These are phyloP conservation scores for Diutina ranongensis DNA, from an alignment of 1,139 yeast species.

Conservation along the genomic window DNA sequence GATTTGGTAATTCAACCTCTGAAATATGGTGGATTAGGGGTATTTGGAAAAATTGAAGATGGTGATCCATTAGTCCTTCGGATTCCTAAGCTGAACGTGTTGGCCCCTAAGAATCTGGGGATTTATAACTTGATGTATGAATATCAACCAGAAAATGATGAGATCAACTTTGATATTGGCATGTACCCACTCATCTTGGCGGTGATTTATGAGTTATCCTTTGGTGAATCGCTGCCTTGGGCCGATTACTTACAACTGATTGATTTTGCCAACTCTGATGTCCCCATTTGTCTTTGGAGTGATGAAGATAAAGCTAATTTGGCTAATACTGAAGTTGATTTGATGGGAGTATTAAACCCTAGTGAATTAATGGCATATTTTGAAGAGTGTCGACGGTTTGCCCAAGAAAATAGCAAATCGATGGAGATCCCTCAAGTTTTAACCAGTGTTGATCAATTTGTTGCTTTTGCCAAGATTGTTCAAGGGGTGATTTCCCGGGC, in stretches of 20 bases:
- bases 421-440: constrained; percentile 32
- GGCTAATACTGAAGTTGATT: constrained; percentile 56
- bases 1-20: constrained; percentile 1
- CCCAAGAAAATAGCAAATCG: constrained; percentile 17
- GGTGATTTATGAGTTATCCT: constrained; percentile 53
- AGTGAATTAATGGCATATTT: constrained; percentile 47
- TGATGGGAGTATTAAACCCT: constrained; percentile 50
- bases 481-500: constrained; percentile 66
- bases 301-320: constrained; percentile 35
- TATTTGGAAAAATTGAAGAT: constrained; percentile 30
- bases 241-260: constrained; percentile 48
- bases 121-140: constrained; percentile 62
- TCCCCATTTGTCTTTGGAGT: constrained; percentile 63
- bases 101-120: constrained; percentile 48
- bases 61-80: constrained; percentile 25
- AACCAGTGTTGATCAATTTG: constrained; percentile 16
- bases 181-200: constrained; percentile 59
- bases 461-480: constrained; percentile 38
- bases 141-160: constrained; percentile 18
- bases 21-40: constrained; percentile 57
- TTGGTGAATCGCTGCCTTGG: constrained; percentile 65
- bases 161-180: constrained; percentile 34
- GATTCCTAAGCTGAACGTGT: constrained; percentile 40
- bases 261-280: constrained; percentile 20
- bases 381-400: constrained; percentile 40